A percentile compares a stretch with the other conserved stretches of the same genome.
phyloP scores from a whole-genome alignment of 129 eudicot species.

The carrot (Daucus carota) region DH1_v3.0 NC_030382.2:36823001-36823500 shows the following conservation, averaged over 20 bases:
- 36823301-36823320: neutral
- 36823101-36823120: slow-evolving; percentile 96
- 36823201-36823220: slow-evolving; percentile 92
- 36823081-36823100: slow-evolving; percentile 97
- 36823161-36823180: slow-evolving; percentile 62
- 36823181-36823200: slow-evolving; percentile 75
- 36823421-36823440: neutral
- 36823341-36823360: neutral
- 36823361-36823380: neutral
- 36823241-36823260: neutral
- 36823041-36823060: slow-evolving; percentile 98
- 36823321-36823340: neutral
- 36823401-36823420: neutral
- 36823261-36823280: neutral
- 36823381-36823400: neutral
- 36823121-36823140: slow-evolving; percentile 77
- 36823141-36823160: slow-evolving; percentile 74
- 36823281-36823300: neutral
- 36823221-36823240: slow-evolving; percentile 15
- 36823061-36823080: slow-evolving; percentile 97
- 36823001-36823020: slow-evolving; percentile 34
- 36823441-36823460: neutral
- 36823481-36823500: neutral
- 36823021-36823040: slow-evolving; percentile 98
- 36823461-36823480: neutral